Base-by-base conservation (phyloP, 2,329 filamentous ascomycete genomes). In the Neopestalotiopsis clavispora region DNA sequence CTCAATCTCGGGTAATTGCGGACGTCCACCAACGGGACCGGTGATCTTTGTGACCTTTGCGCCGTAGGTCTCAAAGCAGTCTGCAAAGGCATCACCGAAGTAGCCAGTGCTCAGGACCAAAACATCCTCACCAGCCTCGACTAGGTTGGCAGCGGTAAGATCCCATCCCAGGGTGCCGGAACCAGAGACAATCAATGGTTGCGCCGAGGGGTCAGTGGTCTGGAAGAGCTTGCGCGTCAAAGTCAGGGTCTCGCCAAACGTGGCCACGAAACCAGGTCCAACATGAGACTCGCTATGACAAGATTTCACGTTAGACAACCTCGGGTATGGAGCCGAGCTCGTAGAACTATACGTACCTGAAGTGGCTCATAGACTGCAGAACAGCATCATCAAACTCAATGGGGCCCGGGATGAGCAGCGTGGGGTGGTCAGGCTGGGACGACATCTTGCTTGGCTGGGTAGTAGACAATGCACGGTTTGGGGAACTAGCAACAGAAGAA, bases 361-460 rank as follows among this genome's bases (percentile, higher is more conserved):
- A 97, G 83, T 97, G 94, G 85, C 92, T 92, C 95, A 98, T 98
- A 71, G 94, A 94, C 81, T 95, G 89, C 66, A 98, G 90, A 70
- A 98, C 95, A 62, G 91, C 94, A 95, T 98, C 95, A 80, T 98
- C 95, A 79, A 98, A 98, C 85, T 98, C 95, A 81, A 98, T 97
- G 78, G 96, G 96, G 72, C 96, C 96, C 64, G 96, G 96, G 78
- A 99, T 98, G 83, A 99, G 90, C 82, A 99, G 86, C 68, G 95
- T 91, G 58, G 89, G 82, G 78, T 91, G 89, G 65, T 84, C 81
- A 67, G 88, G 84, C 75, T 91, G 89, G 69, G 84, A 85, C 74
- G 89, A 90, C 89, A 91, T 91, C 67, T 78, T 84, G 78, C 73
- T 61, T 62, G 74, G 72, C 28, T 71, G 69, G 40, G 74, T 73